Evolutionary conservation across 257 asterid species (phyloP).

Genomic region (Salvia rosmarinus): DNA sequence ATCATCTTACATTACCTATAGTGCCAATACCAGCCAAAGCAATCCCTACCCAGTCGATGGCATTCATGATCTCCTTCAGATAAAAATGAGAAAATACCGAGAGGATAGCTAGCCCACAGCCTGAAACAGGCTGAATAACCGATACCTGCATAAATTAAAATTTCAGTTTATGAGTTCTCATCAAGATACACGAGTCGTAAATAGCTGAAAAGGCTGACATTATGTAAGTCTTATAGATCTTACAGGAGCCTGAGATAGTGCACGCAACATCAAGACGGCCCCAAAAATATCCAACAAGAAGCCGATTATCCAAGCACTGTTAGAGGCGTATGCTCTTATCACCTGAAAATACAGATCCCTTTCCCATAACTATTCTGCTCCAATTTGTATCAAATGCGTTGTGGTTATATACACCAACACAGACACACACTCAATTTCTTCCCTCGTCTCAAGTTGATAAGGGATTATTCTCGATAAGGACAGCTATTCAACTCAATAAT

Average conservation of each 20-base stretch:
- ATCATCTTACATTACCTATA: slow-evolving; percentile 72
- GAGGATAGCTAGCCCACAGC: slow-evolving; percentile 98
- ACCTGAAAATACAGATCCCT: slow-evolving; percentile 56
- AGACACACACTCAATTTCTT: background rate
- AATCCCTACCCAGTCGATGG: slow-evolving; percentile 95
- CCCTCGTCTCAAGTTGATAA: background rate
- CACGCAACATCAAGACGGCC: slow-evolving; percentile 88
- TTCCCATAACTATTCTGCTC: background rate
- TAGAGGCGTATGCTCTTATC: slow-evolving; percentile 86
- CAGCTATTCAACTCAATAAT: background rate
- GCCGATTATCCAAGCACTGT: slow-evolving; percentile 81
- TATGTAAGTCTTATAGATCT: slow-evolving; percentile 26
- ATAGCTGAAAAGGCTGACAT: slow-evolving; percentile 8
- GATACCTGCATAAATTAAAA: slow-evolving; percentile 61
- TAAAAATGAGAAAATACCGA: slow-evolving; percentile 96
- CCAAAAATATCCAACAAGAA: slow-evolving; percentile 95
- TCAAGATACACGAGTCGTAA: background rate
- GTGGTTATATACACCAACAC: background rate
- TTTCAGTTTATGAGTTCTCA: slow-evolving; percentile 10
- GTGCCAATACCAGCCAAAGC: slow-evolving; percentile 94
- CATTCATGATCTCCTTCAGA: slow-evolving; percentile 93
- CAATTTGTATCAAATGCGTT: background rate
- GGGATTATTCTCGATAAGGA: background rate
- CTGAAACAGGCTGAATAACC: slow-evolving; percentile 98
- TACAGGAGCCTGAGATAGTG: slow-evolving; percentile 97